Conservation (phyloP, 352 stramenopile genomes). For the Globisporangium barbulae region DNA sequence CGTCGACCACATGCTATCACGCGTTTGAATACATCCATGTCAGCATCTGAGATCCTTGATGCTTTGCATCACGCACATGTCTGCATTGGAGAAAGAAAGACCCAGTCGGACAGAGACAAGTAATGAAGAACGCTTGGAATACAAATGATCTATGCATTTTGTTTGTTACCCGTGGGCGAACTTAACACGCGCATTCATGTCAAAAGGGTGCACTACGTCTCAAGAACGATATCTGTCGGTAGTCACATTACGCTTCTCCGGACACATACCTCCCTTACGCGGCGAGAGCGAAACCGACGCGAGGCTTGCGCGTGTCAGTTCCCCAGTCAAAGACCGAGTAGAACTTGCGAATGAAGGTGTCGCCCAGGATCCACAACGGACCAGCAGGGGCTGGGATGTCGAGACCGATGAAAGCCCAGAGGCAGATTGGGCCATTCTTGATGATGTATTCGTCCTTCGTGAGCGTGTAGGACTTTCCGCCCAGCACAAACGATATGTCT, state of each 20-base stretch:
- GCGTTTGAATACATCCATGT: slow-evolving; percentile 4
- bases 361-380: slow-evolving; percentile 56
- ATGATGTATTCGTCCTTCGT: slow-evolving; percentile 90
- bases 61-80: background rate
- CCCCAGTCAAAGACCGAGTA: slow-evolving; percentile 91
- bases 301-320: slow-evolving; percentile 39
- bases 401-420: slow-evolving; percentile 17
- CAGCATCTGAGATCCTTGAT: background rate
- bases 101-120: no score
- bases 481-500: slow-evolving; percentile 88
- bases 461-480: slow-evolving; percentile 84
- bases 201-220: no score
- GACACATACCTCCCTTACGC: slow-evolving; percentile 39
- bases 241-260: slow-evolving; percentile 66
- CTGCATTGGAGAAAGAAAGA: no score
- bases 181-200: no score
- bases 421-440: slow-evolving; percentile 33
- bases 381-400: slow-evolving; percentile 10
- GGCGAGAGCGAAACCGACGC: slow-evolving; percentile 71
- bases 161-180: no score
- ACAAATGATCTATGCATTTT: no score
- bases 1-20: background rate
- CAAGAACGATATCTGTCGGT: no score
- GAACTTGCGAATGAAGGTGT: slow-evolving; percentile 93
- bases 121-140: no score